Conservation (phyloP, 306 rosid genomes). For the Quercus engelmannii region DNA sequence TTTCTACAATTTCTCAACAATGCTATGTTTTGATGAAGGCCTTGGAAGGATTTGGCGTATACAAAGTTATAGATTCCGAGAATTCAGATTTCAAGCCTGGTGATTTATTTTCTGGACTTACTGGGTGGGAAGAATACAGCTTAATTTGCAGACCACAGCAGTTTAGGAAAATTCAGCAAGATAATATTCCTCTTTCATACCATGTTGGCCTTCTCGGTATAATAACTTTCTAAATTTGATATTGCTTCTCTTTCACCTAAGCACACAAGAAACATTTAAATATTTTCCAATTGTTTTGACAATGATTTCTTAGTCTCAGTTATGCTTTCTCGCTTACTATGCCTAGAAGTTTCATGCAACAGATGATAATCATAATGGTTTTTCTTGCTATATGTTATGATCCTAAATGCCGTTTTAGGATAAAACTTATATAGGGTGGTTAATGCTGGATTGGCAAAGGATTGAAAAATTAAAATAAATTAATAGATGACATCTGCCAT, state of each 20-base stretch:
- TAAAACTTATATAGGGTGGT: no score
- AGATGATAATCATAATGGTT: background rate
- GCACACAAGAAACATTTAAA: background rate
- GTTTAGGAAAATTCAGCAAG: slow-evolving; percentile 31
- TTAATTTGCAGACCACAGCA: slow-evolving; percentile 25
- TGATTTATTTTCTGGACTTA: slow-evolving; percentile 33
- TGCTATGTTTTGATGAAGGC: slow-evolving; percentile 27
- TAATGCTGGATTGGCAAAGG: no score
- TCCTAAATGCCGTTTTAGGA: background rate
- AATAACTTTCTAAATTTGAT: background rate
- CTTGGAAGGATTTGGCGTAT: slow-evolving; percentile 51
- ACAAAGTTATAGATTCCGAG: slow-evolving; percentile 42
- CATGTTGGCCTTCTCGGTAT: slow-evolving; percentile 63
- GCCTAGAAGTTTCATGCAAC: background rate
- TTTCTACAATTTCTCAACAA: background rate
- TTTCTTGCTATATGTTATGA: background rate
- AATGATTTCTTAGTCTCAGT: background rate
- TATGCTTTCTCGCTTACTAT: background rate
- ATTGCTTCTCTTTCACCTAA: background rate
- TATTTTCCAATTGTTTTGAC: background rate
- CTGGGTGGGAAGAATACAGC: slow-evolving; percentile 56
- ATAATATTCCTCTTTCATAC: slow-evolving; percentile 41
- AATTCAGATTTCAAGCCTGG: slow-evolving; percentile 45
- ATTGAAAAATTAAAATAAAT: no score
- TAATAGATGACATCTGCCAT: no score